Percentiles rank a stretch among this genome's conserved stretches.
Conservation (phyloP, 2,329 filamentous ascomycete species). For the Exophiala calicioides region DNA sequence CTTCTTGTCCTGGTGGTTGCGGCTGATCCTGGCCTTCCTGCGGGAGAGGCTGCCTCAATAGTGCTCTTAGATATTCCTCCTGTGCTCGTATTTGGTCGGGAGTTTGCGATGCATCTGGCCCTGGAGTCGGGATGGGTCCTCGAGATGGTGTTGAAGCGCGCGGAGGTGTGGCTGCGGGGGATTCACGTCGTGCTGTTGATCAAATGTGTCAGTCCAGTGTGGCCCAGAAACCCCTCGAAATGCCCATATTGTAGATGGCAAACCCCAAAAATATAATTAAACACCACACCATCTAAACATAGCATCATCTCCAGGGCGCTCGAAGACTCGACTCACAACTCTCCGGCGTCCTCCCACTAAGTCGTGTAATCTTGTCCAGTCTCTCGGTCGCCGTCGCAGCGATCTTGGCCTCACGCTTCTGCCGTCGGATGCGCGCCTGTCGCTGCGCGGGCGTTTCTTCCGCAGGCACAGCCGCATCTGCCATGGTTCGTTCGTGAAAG, state of each 20-base stretch:
- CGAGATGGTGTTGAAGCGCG: slow-evolving; percentile 33
- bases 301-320: no score
- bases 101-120: slow-evolving; percentile 24
- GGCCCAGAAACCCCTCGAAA: neutral
- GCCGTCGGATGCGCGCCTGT: slow-evolving; percentile 62
- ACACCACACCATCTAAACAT: no score
- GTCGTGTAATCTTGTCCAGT: slow-evolving; percentile 62
- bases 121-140: slow-evolving; percentile 17
- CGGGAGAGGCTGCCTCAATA: slow-evolving; percentile 30
- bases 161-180: slow-evolving; percentile 34
- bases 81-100: slow-evolving; percentile 40
- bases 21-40: slow-evolving; percentile 35
- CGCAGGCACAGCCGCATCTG: no score
- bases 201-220: slow-evolving; percentile 9
- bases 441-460: slow-evolving; percentile 51
- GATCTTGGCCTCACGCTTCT: slow-evolving; percentile 65
- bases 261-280: no score
- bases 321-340: slow-evolving; percentile 35
- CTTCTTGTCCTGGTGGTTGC: slow-evolving; percentile 40
- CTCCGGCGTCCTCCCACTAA: slow-evolving; percentile 55
- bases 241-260: neutral
- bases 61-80: slow-evolving; percentile 40
- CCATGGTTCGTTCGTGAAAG: no score
- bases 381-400: slow-evolving; percentile 58
- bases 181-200: slow-evolving; percentile 31